Percentiles rank a stretch among this genome's conserved stretches.
Conservation (phyloP, 371 early-diverging fungal species). For the Batrachochytrium dendrobatidis region DNA sequence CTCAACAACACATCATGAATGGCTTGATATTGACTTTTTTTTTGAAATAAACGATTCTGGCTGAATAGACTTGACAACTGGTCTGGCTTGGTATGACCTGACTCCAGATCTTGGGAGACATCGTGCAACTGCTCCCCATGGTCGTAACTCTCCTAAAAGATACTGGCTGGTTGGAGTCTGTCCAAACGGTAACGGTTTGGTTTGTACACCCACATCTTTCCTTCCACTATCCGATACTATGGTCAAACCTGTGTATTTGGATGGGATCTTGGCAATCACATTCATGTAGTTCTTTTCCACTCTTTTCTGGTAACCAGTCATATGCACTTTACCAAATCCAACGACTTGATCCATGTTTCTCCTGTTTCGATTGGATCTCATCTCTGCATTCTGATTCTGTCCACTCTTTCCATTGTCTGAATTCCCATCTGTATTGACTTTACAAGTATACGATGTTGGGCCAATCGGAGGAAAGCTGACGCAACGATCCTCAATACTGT, state of each 20-base stretch:
- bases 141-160: conserved; percentile 36
- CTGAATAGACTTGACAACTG: too few species aligned
- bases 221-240: not conserved
- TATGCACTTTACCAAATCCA: not conserved
- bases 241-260: not conserved
- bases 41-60: too few species aligned
- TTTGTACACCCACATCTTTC: conserved; percentile 18
- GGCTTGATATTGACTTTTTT: too few species aligned
- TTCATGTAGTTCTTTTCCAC: conserved; percentile 6
- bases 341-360: too few species aligned
- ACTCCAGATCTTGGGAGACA: conserved; percentile 33
- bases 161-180: conserved; percentile 15
- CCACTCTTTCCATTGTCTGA: too few species aligned
- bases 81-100: conserved; percentile 11
- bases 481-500: too few species aligned
- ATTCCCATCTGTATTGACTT: too few species aligned
- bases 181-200: conserved; percentile 20
- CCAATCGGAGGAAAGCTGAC: too few species aligned
- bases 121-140: conserved; percentile 36
- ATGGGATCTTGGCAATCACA: conserved; percentile 15
- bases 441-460: too few species aligned
- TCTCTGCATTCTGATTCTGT: too few species aligned
- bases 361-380: too few species aligned
- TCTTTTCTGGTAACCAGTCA: not conserved
- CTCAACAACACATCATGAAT: too few species aligned